Evolutionary conservation across 1,139 yeast species (phyloP).

Genomic region (Hyphopichia wangnamkhiaoensis): DNA sequence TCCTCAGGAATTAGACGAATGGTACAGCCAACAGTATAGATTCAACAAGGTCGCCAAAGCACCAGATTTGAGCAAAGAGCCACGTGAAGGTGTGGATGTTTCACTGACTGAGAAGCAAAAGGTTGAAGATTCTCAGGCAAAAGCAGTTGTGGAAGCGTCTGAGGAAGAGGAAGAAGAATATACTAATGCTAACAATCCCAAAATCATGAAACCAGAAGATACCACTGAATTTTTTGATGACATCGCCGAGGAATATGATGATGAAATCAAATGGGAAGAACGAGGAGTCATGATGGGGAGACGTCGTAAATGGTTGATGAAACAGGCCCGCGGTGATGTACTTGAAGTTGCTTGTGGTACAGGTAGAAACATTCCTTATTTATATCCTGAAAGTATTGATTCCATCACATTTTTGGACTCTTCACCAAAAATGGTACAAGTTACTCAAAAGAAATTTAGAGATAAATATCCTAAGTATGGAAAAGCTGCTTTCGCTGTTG

Average conservation of each 20-base stretch:
- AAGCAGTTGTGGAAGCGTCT: conserved; percentile 4
- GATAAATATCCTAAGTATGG: conserved; percentile 63
- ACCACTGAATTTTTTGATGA: conserved; percentile 81
- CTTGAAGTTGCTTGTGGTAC: conserved; percentile 96
- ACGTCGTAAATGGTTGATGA: conserved; percentile 83
- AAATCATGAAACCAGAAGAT: conserved; percentile 69
- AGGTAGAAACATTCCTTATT: conserved; percentile 83
- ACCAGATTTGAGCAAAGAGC: conserved; percentile 28
- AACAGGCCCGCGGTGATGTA: conserved; percentile 80
- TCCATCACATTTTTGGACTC: conserved; percentile 87
- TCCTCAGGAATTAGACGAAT: conserved; percentile 48
- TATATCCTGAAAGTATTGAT: conserved; percentile 57
- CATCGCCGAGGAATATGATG: conserved; percentile 80
- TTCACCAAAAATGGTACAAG: conserved; percentile 79
- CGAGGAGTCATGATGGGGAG: conserved; percentile 76
- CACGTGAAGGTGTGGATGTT: conserved; percentile 15
- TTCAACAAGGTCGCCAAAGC: conserved; percentile 20
- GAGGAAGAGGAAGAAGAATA: conserved; percentile 8
- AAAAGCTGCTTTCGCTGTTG: conserved; percentile 83
- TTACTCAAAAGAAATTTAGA: conserved; percentile 74
- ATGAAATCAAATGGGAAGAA: conserved; percentile 85
- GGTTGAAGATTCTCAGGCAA: conserved; percentile 1
- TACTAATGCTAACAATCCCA: conserved; percentile 34
- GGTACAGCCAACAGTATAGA: conserved; percentile 45
- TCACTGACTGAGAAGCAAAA: background rate